phyloP scores from a whole-genome alignment of 2,329 filamentous ascomycete species.

The Fusarium dimerum region DNA sequence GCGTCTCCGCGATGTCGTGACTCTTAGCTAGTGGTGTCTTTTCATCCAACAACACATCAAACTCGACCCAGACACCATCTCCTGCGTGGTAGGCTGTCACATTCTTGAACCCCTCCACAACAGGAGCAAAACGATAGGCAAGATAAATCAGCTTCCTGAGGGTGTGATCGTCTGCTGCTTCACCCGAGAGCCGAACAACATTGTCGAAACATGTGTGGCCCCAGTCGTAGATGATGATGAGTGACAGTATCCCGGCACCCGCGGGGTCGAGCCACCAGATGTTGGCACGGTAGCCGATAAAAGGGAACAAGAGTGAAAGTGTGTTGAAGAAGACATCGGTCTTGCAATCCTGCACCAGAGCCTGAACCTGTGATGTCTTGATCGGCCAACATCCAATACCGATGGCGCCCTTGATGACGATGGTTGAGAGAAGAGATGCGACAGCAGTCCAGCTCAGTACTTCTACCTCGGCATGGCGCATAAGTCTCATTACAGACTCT shows the following conservation, averaged over 20 bases:
- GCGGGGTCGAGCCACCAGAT: conserved; percentile 68
- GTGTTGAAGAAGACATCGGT: conserved; percentile 86
- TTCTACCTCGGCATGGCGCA: conserved; percentile 54
- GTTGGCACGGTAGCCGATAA: conserved; percentile 59
- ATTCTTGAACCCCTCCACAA: conserved; percentile 35
- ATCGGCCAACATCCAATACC: conserved; percentile 83
- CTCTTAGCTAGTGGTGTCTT: conserved; percentile 33
- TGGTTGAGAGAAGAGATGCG: conserved; percentile 66
- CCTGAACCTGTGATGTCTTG: conserved; percentile 80
- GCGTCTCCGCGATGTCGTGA: conserved; percentile 36
- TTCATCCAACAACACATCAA: conserved; percentile 34
- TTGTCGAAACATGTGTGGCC: conserved; percentile 49
- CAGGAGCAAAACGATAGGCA: conserved; percentile 35
- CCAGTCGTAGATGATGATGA: conserved; percentile 73
- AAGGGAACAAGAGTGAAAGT: conserved; percentile 83
- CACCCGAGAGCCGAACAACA: conserved; percentile 33
- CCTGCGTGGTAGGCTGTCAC: conserved; percentile 37
- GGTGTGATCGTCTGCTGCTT: conserved; percentile 32
- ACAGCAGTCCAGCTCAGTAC: conserved; percentile 31
- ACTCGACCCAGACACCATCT: conserved; percentile 37
- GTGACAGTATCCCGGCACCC: conserved; percentile 61
- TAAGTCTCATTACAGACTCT: conserved; percentile 64
- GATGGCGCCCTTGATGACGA: conserved; percentile 77
- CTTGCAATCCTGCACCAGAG: conserved; percentile 49
- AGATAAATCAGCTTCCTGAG: conserved; percentile 36